Evolutionary conservation across 768 basidiomycete genomes (phyloP).

Genomic region (Auricularia sp.): DNA sequence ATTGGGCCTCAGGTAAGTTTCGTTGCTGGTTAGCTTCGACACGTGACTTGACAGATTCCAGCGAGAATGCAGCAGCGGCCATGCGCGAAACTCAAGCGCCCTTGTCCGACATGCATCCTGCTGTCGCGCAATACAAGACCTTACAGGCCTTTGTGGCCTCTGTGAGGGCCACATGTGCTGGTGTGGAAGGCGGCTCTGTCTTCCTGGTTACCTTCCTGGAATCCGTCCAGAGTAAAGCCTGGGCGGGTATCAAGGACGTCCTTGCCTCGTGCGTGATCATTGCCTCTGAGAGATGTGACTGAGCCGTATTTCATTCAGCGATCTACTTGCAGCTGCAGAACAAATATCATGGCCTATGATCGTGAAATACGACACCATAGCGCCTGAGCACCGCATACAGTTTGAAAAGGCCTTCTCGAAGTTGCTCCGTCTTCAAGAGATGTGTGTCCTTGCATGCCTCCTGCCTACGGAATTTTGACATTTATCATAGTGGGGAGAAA

Average conservation of each 20-base stretch:
- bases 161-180: slow-evolving; percentile 35
- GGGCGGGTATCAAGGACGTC: slow-evolving; percentile 60
- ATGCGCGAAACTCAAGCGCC: slow-evolving; percentile 39
- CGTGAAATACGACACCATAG: slow-evolving; percentile 50
- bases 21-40: background rate
- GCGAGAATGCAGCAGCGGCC: background rate
- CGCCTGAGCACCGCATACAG: slow-evolving; percentile 39
- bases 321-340: slow-evolving; percentile 56
- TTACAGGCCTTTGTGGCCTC: slow-evolving; percentile 52
- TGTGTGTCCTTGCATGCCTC: slow-evolving; percentile 40
- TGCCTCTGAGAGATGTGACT: background rate
- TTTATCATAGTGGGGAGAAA: slow-evolving; percentile 40
- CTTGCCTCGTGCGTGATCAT: slow-evolving; percentile 47
- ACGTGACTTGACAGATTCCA: background rate
- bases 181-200: slow-evolving; percentile 32
- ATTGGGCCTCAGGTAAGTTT: slow-evolving; percentile 57
- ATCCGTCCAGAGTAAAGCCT: slow-evolving; percentile 57
- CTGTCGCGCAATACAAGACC: slow-evolving; percentile 47
- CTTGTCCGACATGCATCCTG: slow-evolving; percentile 19
- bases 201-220: slow-evolving; percentile 52
- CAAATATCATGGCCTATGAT: slow-evolving; percentile 76
- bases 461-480: background rate
- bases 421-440: slow-evolving; percentile 62
- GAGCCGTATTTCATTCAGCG: slow-evolving; percentile 28
- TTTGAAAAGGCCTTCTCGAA: slow-evolving; percentile 78